phyloP scores from a whole-genome alignment of 202 grass and related monocot genomes.

The Dendrocalamus latiflorus region DNA sequence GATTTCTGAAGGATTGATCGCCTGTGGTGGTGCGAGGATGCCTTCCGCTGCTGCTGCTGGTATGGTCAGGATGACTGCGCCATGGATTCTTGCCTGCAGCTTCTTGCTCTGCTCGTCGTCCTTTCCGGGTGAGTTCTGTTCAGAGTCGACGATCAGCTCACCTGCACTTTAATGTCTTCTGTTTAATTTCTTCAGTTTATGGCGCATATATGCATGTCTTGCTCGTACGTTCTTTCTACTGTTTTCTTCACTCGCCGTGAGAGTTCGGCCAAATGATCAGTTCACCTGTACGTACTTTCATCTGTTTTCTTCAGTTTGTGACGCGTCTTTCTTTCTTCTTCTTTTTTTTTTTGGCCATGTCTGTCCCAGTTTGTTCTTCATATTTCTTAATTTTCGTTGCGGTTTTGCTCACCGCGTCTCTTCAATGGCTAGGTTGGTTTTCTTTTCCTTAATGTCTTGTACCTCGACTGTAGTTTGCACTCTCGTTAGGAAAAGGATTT shows the following conservation, averaged over 20 bases:
- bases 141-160: background rate
- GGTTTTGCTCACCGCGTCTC: background rate
- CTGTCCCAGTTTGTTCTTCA: background rate
- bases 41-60: background rate
- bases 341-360: background rate
- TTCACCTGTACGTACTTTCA: background rate
- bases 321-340: background rate
- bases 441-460: background rate
- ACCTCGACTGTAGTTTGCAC: no score
- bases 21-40: background rate
- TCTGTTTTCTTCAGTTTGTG: background rate
- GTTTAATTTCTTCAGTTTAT: background rate
- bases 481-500: no score
- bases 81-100: slow-evolving; percentile 25
- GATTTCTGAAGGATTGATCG: background rate
- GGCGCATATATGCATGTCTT: background rate
- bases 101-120: slow-evolving; percentile 24
- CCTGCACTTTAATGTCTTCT: no score
- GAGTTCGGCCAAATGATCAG: background rate
- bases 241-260: background rate
- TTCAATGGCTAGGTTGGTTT: background rate
- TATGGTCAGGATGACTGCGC: background rate
- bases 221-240: background rate
- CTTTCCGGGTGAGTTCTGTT: slow-evolving; percentile 26
- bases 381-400: background rate